Percentiles rank a stretch among this genome's conserved stretches.
These are phyloP conservation scores for Rosa multiflora DNA, from an alignment of 306 rosid genomes.

Conservation along the genomic window DNA sequence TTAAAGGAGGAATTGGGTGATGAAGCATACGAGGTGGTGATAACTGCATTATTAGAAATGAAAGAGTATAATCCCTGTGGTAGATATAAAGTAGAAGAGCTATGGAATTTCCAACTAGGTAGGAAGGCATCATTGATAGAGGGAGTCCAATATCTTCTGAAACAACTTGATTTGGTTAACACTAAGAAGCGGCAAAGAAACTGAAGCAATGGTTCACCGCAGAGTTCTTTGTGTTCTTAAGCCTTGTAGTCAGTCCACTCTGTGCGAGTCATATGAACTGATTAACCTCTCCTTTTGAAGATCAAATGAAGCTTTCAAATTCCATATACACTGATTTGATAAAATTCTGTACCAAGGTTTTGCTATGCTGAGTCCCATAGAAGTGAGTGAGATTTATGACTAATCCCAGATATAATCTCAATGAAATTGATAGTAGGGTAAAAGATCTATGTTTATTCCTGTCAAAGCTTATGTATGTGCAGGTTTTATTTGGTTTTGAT, in stretches of 20 bases:
- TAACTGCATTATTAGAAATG: slow-evolving; percentile 15
- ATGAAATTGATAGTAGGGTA: too few species aligned
- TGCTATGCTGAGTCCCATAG: background rate
- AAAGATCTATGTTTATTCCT: too few species aligned
- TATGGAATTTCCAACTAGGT: background rate
- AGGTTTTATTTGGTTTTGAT: too few species aligned
- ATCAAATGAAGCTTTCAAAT: background rate
- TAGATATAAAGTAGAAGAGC: slow-evolving; percentile 21
- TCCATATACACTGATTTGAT: background rate
- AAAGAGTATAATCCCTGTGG: slow-evolving; percentile 27
- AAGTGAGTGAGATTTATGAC: too few species aligned
- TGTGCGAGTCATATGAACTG: background rate
- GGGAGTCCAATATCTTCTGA: slow-evolving; percentile 20
- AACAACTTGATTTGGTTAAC: background rate
- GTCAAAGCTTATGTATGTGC: too few species aligned
- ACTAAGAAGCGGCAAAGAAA: slow-evolving; percentile 8
- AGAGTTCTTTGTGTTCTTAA: background rate
- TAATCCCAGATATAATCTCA: too few species aligned
- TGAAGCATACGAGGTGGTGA: slow-evolving; percentile 15
- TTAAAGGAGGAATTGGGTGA: slow-evolving; percentile 20
- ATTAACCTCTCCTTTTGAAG: background rate
- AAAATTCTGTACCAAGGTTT: background rate
- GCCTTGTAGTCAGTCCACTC: background rate
- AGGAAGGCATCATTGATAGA: slow-evolving; percentile 18
- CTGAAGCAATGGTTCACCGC: background rate